Evolutionary conservation across 2,329 filamentous ascomycete species (phyloP).

Genomic region (Ascosphaera apis): DNA sequence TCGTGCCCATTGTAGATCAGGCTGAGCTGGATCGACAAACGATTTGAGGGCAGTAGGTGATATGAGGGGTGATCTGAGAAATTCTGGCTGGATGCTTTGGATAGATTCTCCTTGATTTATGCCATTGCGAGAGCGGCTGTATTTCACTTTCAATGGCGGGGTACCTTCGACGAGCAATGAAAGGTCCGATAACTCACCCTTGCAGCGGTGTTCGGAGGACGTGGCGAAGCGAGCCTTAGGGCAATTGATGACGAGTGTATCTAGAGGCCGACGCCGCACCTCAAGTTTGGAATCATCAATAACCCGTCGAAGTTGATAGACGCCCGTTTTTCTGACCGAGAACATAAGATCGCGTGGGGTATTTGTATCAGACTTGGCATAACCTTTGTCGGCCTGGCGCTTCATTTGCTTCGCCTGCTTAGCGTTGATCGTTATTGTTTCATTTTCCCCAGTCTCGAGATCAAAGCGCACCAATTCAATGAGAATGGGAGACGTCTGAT

Average conservation of each 20-base stretch:
- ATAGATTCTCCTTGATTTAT: conserved; percentile 70
- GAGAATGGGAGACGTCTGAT: conserved; percentile 69
- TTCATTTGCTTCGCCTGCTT: conserved; percentile 55
- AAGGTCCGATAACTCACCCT: conserved; percentile 69
- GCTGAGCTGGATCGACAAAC: conserved; percentile 29
- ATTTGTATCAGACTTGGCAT: conserved; percentile 24
- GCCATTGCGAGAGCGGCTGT: conserved; percentile 68
- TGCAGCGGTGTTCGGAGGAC: conserved; percentile 45
- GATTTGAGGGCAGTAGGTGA: conserved; percentile 33
- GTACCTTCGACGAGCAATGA: conserved; percentile 67
- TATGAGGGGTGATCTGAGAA: conserved; percentile 55
- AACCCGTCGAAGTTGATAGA: conserved; percentile 68
- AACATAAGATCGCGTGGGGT: conserved; percentile 47
- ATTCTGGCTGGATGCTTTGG: conserved; percentile 81
- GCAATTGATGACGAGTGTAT: conserved; percentile 68
- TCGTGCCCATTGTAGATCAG: conserved; percentile 53
- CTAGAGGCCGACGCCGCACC: conserved; percentile 51
- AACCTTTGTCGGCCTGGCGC: conserved; percentile 40
- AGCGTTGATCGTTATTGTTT: conserved; percentile 51
- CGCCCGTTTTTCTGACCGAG: conserved; percentile 60
- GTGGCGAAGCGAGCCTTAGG: conserved; percentile 54
- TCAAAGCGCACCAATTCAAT: conserved; percentile 80
- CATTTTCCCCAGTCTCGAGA: conserved; percentile 55
- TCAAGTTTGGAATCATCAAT: conserved; percentile 87
- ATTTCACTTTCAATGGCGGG: conserved; percentile 76